phyloP scores from a whole-genome alignment of 2,329 filamentous ascomycete species.

The Colletotrichum sp. region DNA sequence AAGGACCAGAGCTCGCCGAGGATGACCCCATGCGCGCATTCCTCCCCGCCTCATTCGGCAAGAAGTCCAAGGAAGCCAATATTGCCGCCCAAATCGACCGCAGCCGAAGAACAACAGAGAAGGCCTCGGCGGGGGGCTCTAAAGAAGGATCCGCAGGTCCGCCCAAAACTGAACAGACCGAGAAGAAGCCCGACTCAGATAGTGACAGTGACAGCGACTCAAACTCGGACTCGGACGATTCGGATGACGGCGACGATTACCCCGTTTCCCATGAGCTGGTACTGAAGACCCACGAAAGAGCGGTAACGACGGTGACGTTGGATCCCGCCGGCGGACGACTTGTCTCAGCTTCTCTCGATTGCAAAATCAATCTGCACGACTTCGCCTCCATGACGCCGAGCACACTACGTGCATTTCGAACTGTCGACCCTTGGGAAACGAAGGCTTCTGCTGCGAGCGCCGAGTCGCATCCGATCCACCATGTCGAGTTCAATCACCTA shows the following conservation, averaged over 20 bases:
- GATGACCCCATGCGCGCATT: slow-evolving; percentile 79
- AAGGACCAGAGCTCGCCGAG: slow-evolving; percentile 56
- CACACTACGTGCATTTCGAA: slow-evolving; percentile 92
- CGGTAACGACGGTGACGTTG: slow-evolving; percentile 82
- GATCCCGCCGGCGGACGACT: slow-evolving; percentile 86
- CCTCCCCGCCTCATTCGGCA: slow-evolving; percentile 85
- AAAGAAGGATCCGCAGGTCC: slow-evolving; percentile 31
- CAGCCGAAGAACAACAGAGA: slow-evolving; percentile 66
- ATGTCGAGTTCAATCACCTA: slow-evolving; percentile 84
- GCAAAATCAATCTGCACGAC: slow-evolving; percentile 90
- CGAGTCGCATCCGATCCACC: slow-evolving; percentile 88
- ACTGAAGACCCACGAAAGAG: slow-evolving; percentile 88
- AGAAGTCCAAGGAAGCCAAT: slow-evolving; percentile 75
- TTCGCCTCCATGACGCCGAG: slow-evolving; percentile 96
- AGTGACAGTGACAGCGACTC: slow-evolving; percentile 52
- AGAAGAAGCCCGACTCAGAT: slow-evolving; percentile 25
- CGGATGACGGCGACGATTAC: slow-evolving; percentile 83
- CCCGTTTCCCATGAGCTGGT: slow-evolving; percentile 93
- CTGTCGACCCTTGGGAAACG: slow-evolving; percentile 81
- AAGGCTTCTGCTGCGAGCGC: slow-evolving; percentile 72
- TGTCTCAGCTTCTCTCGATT: slow-evolving; percentile 90
- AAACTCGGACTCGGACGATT: slow-evolving; percentile 62
- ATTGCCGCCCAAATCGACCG: slow-evolving; percentile 82
- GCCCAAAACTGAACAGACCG: slow-evolving; percentile 27
- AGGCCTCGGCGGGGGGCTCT: slow-evolving; percentile 29